phyloP scores from a whole-genome alignment of 2,329 filamentous ascomycete genomes.

The Cladophialophora carrionii region DNA sequence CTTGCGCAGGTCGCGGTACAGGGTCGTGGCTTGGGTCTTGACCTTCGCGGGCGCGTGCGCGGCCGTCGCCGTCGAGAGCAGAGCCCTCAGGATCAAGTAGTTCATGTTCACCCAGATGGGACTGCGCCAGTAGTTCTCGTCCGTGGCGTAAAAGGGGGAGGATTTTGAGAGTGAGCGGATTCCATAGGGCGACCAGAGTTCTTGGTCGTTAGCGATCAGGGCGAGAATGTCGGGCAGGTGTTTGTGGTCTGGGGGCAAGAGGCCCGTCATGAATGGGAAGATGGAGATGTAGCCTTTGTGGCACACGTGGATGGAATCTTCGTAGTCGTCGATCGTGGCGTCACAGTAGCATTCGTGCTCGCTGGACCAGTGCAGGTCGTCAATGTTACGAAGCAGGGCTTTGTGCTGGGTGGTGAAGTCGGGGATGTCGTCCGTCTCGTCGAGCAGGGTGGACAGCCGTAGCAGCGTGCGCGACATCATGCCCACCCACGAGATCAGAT shows the following conservation, averaged over 20 bases:
- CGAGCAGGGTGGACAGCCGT: slow-evolving; percentile 76
- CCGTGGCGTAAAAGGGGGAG: slow-evolving; percentile 81
- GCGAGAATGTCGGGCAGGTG: slow-evolving; percentile 75
- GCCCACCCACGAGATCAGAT: slow-evolving; percentile 96
- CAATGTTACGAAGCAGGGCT: slow-evolving; percentile 81
- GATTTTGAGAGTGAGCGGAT: slow-evolving; percentile 84
- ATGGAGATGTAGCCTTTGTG: slow-evolving; percentile 96
- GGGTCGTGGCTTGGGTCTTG: slow-evolving; percentile 61
- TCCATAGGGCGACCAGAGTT: slow-evolving; percentile 90
- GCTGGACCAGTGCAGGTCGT: slow-evolving; percentile 90
- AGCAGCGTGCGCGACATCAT: slow-evolving; percentile 87
- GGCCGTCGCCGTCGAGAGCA: slow-evolving; percentile 58
- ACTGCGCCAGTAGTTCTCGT: slow-evolving; percentile 95
- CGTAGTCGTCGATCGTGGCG: slow-evolving; percentile 90
- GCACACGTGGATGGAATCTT: slow-evolving; percentile 86
- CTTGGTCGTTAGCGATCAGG: slow-evolving; percentile 75
- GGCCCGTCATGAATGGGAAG: slow-evolving; percentile 85
- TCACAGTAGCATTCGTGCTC: slow-evolving; percentile 85
- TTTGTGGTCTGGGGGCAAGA: slow-evolving; percentile 73
- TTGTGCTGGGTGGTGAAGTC: slow-evolving; percentile 72
- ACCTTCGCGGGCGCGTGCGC: slow-evolving; percentile 29
- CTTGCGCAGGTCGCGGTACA: slow-evolving; percentile 76
- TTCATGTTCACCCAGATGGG: slow-evolving; percentile 97
- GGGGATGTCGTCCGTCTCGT: slow-evolving; percentile 72
- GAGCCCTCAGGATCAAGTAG: slow-evolving; percentile 78